These are phyloP conservation scores for Inga oerstediana DNA, from an alignment of 306 rosid genomes.

Conservation along the genomic window DNA sequence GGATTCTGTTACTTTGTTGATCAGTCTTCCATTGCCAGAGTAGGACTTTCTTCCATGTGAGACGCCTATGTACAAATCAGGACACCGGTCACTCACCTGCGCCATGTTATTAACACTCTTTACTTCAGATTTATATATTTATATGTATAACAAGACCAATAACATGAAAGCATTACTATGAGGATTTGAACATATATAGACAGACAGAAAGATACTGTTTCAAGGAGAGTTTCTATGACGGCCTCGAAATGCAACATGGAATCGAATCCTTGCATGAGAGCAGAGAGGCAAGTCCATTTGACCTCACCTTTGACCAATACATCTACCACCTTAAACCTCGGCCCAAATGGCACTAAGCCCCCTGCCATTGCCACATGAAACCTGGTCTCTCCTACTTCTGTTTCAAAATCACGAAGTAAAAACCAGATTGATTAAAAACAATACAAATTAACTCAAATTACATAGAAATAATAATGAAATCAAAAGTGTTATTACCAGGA, in stretches of 20 bases:
- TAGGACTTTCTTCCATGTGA: constrained; percentile 18
- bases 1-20: not conserved
- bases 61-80: constrained; percentile 42
- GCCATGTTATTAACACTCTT: not conserved
- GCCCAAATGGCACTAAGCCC: constrained; percentile 46
- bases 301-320: not conserved
- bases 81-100: constrained; percentile 28
- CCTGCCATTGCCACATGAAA: constrained; percentile 49
- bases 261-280: constrained; percentile 40
- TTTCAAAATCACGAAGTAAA: not conserved
- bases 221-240: constrained; percentile 32
- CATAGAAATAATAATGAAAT: not conserved
- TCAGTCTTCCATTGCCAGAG: not conserved
- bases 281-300: constrained; percentile 40
- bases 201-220: constrained; percentile 20
- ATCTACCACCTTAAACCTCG: constrained; percentile 38
- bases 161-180: not conserved
- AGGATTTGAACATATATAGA: not conserved
- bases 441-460: not conserved
- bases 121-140: too few relatives aligned
- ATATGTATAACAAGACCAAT: not conserved
- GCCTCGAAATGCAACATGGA: constrained; percentile 31
- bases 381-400: constrained; percentile 41
- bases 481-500: constrained; percentile 34
- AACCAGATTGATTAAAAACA: not conserved